Evolutionary conservation across 2,329 filamentous ascomycete genomes (phyloP), one percentile per base, ranked within the genome.

Genomic region (Penicillium sp.): DNA sequence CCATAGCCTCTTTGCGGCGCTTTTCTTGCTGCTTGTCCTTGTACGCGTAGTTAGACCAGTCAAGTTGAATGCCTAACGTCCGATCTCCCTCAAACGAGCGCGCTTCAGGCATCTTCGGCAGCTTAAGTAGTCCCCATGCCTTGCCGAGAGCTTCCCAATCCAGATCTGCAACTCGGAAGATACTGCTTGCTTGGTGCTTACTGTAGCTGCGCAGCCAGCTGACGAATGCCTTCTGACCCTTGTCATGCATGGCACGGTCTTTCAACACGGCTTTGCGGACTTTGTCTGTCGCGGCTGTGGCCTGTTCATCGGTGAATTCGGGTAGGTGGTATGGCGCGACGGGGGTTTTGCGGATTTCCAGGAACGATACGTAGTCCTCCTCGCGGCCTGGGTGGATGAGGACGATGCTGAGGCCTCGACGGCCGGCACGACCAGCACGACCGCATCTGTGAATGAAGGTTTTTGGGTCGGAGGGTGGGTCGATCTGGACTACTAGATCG

Each of bases 81-180:
- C 82, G 81, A 69, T 90, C 88, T 5, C 88, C 88, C 13, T 85
- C 82, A 79, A 89, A 93, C 0, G 80, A 83, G 66, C 87, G 88
- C 51, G 90, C 77, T 73, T 99, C 94, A 0, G 94, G 93, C 94
- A 99, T 99, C 70, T 89, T 91, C 4, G 94, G 94, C 61, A 97
- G 81, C 49, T 87, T 87, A 2, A 97, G 79, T 1, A 99, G 80
- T 2, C 90, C 94, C 90, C 93, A 99, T 0, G 88, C 89, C 52
- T 85, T 81, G 1, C 87, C 93, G 1, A 94, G 80, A 51, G 92
- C 88, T 5, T 82, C 77, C 94, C 94, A 99, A 72, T 96, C 88
- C 16, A 97, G 80, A 66, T 95, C 91, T 3, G 81, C 73, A 2
- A 91, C 79, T 11, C 89, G 85, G 79, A 99, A 99, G 63, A 99